Base-by-base conservation (phyloP, 1,284 basidiomycete genomes). In the Gomphus bonarii region DNA sequence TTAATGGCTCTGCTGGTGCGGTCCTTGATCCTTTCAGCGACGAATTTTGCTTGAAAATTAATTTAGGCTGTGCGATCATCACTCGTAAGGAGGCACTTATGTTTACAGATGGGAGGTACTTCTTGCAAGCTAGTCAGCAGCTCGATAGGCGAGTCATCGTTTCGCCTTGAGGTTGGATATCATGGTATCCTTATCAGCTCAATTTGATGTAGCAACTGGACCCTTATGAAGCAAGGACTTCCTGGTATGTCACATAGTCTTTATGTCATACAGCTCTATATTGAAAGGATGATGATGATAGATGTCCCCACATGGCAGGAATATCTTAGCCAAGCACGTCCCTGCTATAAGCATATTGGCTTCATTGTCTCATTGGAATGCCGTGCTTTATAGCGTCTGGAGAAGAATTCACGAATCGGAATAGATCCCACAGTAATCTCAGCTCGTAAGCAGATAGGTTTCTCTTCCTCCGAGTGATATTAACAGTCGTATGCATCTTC, bases 91-190 rank as follows among this genome's bases (percentile, higher is more conserved):
- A 82, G 30, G 92, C 91, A 0, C 84, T 77, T 60, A 74, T 94
- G 50, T 95, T 94, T 69, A 97, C 94, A 1, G 95, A 97, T 72
- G 95, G 95, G 1, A 75, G 95, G 47, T 99, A 98, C 70, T 97
- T 89, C 67, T 73, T 97, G 12, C 95, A 98, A 71, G 95, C 95
- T 0, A 83, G 79, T 59, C 82, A 95, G 65, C 88, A 99, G 72
- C 75, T 99, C 50, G 91, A 95, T 65, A 65, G 77, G 80, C 90
- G 67, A 70, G 79, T 47, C 11, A 9, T 52, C 12, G 16, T 11
- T 11, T 52, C 18, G 16, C 4, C 43, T 47, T 16, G 22, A 25
- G 16, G 22, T 22, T 22, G n/a, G 3, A 31, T 16, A 12, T n/a
- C 28, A 30, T 11, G 11, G 43, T 25, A 33, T 36, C 33, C 51